Conservation (phyloP, 2,329 filamentous ascomycete genomes). For the Penicillium verrucosum region DNA sequence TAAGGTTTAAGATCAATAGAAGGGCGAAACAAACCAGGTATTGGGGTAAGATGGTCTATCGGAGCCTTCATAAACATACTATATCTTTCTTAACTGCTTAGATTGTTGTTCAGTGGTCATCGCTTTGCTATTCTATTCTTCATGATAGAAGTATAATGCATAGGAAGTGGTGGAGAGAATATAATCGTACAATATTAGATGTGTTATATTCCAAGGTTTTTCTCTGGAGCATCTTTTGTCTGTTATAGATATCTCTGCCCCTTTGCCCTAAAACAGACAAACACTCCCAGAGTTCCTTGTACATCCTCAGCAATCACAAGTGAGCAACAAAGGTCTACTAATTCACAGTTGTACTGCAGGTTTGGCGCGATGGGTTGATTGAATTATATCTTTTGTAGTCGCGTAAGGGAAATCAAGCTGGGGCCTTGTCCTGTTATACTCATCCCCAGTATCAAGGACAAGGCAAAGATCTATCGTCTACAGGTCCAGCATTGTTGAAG, state of each 20-base stretch:
- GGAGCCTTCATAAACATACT: neutral
- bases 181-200: neutral
- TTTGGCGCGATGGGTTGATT: conserved; percentile 21
- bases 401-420: conserved; percentile 21
- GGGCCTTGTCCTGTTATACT: conserved; percentile 4
- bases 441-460: conserved; percentile 3
- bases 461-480: conserved; percentile 23
- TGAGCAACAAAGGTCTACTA: neutral
- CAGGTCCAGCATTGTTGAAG: conserved; percentile 30
- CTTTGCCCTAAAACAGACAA: neutral
- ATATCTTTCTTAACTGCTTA: neutral
- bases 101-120: neutral
- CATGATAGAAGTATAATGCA: neutral
- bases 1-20: no score
- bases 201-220: neutral
- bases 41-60: neutral
- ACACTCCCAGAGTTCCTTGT: neutral
- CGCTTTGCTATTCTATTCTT: neutral
- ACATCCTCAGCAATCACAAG: neutral
- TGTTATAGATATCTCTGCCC: neutral
- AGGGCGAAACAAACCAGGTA: neutral
- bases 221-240: neutral
- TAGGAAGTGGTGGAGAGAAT: neutral
- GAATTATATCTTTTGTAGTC: conserved; percentile 13
- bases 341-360: conserved; percentile 9